Conservation (phyloP, 305 asterid genomes). For the Caryopteris hybrid region DNA sequence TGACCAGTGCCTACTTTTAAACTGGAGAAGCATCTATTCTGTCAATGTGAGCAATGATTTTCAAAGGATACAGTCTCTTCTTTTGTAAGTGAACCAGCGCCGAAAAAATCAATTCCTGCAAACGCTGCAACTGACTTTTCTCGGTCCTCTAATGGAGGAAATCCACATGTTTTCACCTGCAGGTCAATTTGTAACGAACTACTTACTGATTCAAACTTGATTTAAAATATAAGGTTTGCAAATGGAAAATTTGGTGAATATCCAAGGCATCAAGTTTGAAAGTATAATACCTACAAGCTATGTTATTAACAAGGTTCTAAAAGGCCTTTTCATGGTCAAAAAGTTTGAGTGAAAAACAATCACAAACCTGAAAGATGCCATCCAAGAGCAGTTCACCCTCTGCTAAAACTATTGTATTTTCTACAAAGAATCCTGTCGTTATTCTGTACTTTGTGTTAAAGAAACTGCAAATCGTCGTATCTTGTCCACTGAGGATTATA, state of each 20-base stretch:
- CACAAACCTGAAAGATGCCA: conserved; percentile 81
- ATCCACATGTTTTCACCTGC: conserved; percentile 87
- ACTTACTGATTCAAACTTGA: conserved; percentile 1
- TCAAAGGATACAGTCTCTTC: conserved; percentile 89
- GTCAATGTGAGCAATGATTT: neutral
- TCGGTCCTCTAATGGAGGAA: conserved; percentile 93
- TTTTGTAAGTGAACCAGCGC: conserved; percentile 74
- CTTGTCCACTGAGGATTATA: neutral
- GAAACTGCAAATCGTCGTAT: conserved; percentile 26
- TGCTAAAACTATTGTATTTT: conserved; percentile 84
- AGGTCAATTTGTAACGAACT: conserved; percentile 20
- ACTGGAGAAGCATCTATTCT: neutral
- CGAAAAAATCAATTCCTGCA: conserved; percentile 79
- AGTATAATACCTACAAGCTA: neutral
- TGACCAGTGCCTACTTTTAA: neutral
- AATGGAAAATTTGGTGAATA: neutral
- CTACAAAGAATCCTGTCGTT: conserved; percentile 84
- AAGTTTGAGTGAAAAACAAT: conserved; percentile 18
- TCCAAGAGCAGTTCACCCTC: conserved; percentile 88
- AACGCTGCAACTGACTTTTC: conserved; percentile 55
- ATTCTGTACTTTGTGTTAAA: conserved; percentile 69
- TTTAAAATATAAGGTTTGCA: neutral
- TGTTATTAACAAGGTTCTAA: neutral
- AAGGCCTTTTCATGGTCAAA: conserved; percentile 13
- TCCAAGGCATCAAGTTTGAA: neutral